Percentiles rank a stretch among this genome's conserved stretches.
Conservation (phyloP, 2,329 filamentous ascomycete genomes). For the Fusarium sp. region DNA sequence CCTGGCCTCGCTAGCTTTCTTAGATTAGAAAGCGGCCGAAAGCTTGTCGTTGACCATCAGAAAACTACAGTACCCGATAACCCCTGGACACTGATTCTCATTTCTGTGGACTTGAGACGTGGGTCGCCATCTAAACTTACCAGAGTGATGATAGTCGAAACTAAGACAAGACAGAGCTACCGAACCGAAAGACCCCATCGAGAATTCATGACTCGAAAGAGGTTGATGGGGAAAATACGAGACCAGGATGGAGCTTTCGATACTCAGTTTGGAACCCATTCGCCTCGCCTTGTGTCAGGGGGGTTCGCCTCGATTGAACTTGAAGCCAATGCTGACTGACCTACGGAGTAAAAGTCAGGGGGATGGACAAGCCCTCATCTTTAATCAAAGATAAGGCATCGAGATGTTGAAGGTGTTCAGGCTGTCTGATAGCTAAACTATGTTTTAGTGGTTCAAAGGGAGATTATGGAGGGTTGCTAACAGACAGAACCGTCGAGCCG, state of each 20-base stretch:
- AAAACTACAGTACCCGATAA: neutral
- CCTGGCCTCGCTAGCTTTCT: conserved; percentile 1
- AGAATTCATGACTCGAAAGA: conserved; percentile 12
- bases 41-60: conserved; percentile 21
- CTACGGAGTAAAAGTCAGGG: conserved; percentile 11
- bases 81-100: conserved; percentile 5
- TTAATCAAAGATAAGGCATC: conserved; percentile 30
- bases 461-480: conserved; percentile 32
- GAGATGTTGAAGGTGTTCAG: neutral
- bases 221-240: conserved; percentile 7
- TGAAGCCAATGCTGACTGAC: neutral
- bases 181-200: neutral
- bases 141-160: neutral
- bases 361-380: conserved; percentile 1
- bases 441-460: conserved; percentile 25
- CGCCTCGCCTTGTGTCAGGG: neutral
- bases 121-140: neutral
- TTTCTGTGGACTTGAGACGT: conserved; percentile 15
- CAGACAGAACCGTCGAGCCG: neutral
- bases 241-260: neutral
- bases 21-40: conserved; percentile 7
- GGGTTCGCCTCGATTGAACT: neutral
- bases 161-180: conserved; percentile 1
- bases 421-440: conserved; percentile 7
- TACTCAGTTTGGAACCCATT: conserved; percentile 1